Conservation (phyloP, 2,329 filamentous ascomycete species). For the Colletotrichum salicis region DNA sequence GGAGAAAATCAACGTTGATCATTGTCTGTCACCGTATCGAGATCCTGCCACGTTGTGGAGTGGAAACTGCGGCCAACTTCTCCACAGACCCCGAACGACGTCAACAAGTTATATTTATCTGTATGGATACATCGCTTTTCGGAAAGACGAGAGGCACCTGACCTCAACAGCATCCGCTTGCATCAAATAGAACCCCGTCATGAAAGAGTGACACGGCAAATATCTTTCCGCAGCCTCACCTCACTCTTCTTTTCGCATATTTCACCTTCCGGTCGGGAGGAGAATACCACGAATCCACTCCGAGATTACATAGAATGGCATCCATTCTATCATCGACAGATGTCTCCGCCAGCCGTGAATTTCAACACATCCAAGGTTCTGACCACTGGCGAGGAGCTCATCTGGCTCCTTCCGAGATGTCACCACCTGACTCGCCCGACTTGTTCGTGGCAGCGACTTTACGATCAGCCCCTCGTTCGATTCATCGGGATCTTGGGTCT, state of each 20-base stretch:
- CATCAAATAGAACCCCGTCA: no score
- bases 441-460: background rate
- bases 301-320: slow-evolving; percentile 1
- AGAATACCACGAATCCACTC: background rate
- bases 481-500: background rate
- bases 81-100: background rate
- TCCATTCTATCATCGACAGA: background rate
- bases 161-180: no score
- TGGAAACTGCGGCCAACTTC: slow-evolving; percentile 4
- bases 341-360: slow-evolving; percentile 1
- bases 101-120: background rate
- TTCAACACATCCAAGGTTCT: background rate
- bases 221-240: background rate
- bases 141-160: background rate
- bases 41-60: slow-evolving; percentile 20
- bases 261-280: background rate
- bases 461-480: background rate
- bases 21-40: slow-evolving; percentile 16
- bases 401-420: background rate
- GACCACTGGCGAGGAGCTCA: slow-evolving; percentile 18
- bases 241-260: background rate
- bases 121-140: background rate
- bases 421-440: background rate
- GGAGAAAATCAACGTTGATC: slow-evolving; percentile 17
- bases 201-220: background rate